phyloP scores from a whole-genome alignment of 257 asterid genomes.

The Solanum bukasovii region DNA sequence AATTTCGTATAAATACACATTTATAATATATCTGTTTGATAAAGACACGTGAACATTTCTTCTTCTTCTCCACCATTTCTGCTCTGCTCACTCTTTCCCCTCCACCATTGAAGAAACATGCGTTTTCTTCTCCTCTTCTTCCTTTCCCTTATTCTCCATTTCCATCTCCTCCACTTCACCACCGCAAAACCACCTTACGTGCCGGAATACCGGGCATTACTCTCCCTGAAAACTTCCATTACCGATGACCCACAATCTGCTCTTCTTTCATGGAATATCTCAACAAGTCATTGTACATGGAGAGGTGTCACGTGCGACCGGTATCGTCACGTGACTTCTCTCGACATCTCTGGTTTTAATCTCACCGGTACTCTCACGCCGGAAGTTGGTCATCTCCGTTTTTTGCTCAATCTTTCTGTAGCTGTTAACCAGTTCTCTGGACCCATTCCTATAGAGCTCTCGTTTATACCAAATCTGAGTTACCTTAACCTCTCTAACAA shows the following conservation, averaged over 20 bases:
- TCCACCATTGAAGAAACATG: not conserved
- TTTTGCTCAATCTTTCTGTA: conserved; percentile 40
- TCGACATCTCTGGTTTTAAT: conserved; percentile 52
- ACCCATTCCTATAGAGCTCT: conserved; percentile 48
- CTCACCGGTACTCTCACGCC: conserved; percentile 56
- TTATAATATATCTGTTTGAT: not conserved
- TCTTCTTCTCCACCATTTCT: not conserved
- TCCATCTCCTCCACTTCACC: conserved; percentile 14
- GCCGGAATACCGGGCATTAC: conserved; percentile 45
- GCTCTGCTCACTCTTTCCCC: not conserved
- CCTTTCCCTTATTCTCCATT: conserved; percentile 16
- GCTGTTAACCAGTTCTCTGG: conserved; percentile 53
- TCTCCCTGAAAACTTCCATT: conserved; percentile 57
- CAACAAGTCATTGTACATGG: conserved; percentile 65
- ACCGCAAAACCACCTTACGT: conserved; percentile 25
- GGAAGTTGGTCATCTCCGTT: conserved; percentile 47
- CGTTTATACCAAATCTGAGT: conserved; percentile 36
- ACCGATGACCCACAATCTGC: conserved; percentile 56
- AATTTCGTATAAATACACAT: not conserved
- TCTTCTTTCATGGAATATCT: conserved; percentile 45
- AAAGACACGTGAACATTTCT: not conserved
- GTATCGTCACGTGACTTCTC: conserved; percentile 47
- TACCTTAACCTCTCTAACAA: conserved; percentile 71
- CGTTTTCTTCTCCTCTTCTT: conserved; percentile 14
- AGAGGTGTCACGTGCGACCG: conserved; percentile 64